Conservation (phyloP, 768 basidiomycete genomes). For the Russula earlei region DNA sequence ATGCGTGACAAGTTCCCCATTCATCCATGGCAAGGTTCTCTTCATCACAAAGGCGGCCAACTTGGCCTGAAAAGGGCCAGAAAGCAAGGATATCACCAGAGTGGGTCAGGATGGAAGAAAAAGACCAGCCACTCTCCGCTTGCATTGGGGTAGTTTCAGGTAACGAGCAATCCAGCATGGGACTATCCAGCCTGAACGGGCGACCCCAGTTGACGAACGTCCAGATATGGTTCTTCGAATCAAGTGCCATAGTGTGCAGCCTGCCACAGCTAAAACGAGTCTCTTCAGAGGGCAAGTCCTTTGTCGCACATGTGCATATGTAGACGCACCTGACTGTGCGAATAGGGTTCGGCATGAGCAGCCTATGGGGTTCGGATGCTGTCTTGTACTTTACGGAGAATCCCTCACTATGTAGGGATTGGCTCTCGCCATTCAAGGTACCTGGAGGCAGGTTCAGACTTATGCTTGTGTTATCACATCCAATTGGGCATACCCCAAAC, state of each 20-base stretch:
- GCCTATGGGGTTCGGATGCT: constrained; percentile 44
- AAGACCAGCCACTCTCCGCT: constrained; percentile 75
- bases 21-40: constrained; percentile 41
- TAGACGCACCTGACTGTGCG: constrained; percentile 52
- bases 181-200: constrained; percentile 49
- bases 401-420: constrained; percentile 39
- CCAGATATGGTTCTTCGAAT: constrained; percentile 54
- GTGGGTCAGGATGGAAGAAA: constrained; percentile 63
- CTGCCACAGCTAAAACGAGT: constrained; percentile 57
- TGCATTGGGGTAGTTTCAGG: constrained; percentile 43
- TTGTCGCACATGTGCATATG: not conserved
- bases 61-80: constrained; percentile 51
- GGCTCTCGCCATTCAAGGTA: constrained; percentile 41
- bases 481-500: constrained; percentile 60
- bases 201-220: constrained; percentile 71
- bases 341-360: constrained; percentile 49
- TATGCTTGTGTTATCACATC: not conserved
- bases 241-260: constrained; percentile 58
- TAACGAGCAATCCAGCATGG: constrained; percentile 33
- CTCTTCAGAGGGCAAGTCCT: not conserved
- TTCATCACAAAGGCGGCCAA: constrained; percentile 30
- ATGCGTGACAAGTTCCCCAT: constrained; percentile 29
- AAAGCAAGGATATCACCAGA: constrained; percentile 67
- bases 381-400: constrained; percentile 45
- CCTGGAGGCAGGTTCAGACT: constrained; percentile 32